Conservation (phyloP, 495 filamentous ascomycete genomes). For the Parmelia sp. region DNA sequence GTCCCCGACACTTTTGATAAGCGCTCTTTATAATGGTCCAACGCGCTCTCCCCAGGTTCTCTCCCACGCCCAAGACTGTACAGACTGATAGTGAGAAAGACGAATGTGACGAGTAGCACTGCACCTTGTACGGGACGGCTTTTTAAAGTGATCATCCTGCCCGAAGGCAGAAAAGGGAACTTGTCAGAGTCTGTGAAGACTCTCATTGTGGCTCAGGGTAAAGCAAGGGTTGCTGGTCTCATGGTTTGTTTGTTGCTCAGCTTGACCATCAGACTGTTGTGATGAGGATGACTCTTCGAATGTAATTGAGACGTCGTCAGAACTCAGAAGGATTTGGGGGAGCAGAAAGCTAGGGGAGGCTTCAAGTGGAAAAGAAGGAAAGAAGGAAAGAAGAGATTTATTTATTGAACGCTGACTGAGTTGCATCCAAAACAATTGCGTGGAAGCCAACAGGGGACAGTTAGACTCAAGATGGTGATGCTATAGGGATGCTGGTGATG, state of each 20-base stretch:
- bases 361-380: too few species aligned
- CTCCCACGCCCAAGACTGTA: conserved; percentile 1
- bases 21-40: conserved; percentile 3
- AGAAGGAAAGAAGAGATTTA: too few species aligned
- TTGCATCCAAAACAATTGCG: background rate
- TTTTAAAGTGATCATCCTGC: background rate
- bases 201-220: background rate
- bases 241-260: background rate
- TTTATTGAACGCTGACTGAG: too few species aligned
- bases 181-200: background rate
- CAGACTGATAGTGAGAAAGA: conserved; percentile 7
- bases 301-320: background rate
- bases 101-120: background rate
- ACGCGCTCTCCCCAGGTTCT: background rate
- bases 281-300: background rate
- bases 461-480: too few species aligned
- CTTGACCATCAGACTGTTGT: background rate
- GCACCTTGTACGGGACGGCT: conserved; percentile 4
- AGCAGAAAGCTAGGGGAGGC: background rate
- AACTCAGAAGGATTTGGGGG: background rate
- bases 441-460: background rate
- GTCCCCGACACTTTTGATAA: background rate
- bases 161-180: background rate
- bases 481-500: too few species aligned
- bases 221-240: background rate